Evolutionary conservation across 2,329 filamentous ascomycete species (phyloP), one percentile per base, ranked within the genome.

Genomic region (Beauveria rudraprayagi): DNA sequence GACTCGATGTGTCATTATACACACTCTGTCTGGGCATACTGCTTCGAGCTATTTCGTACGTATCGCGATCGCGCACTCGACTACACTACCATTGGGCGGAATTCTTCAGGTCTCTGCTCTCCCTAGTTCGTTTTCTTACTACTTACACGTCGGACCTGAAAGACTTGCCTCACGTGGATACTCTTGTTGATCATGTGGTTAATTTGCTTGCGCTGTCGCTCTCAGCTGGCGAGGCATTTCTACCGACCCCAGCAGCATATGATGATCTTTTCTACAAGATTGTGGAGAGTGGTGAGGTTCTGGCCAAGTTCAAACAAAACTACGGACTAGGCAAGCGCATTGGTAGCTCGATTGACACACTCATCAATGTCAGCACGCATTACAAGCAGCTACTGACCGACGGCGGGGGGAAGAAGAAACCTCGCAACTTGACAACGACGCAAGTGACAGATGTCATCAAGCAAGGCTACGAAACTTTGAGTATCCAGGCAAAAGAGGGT

Each of bases 221-320:
- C 8, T 94, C 90, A 1, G 85, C 86, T 2, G 94, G 94, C 7
- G 94, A 97, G 72, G 87, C 89, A 2, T 97, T 99, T 74, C 81
- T 99, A 8, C 94, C 93, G 0, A 90, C 90, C 34, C 87, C 92
- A 0, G 84, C 89, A 19, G 87, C 91, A 1, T 97, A 97, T 73
- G 94, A 99, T 68, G 94, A 99, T 70, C 80, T 99, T 0, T 97
- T 99, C 76, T 99, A 99, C 83, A 99, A 99, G 76, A 83, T 97
- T 2, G 92, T 97, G 28, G 94, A 99, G 74, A 90, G 88, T 2
- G 91, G 92, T 11, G 91, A 96, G 54, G 83, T 91, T 14, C 81
- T 97, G 24, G 77, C 82, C 37, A 91, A 90, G 70, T 96, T 97
- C 76, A 85, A 91, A 46, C 85, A 92, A 64, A 87, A 84, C 10